Percentiles rank a stretch among this genome's conserved stretches.
Evolutionary conservation across 2,329 filamentous ascomycete genomes (phyloP).

Genomic region (Nemania sp.): DNA sequence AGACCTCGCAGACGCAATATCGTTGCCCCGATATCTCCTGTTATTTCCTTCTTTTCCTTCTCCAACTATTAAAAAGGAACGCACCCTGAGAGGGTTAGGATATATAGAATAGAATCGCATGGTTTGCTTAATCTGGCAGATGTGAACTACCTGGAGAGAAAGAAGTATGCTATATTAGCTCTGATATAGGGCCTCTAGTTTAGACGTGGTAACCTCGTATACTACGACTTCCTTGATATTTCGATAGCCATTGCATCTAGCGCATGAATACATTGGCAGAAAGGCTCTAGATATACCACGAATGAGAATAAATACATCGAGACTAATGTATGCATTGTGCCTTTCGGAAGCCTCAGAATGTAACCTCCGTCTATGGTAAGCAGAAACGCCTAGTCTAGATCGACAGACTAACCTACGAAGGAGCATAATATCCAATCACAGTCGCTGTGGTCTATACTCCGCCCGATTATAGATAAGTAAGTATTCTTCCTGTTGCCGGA

Average conservation of each 20-base stretch:
- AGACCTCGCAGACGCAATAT: not conserved
- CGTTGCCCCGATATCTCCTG: not conserved
- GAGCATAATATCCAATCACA: not conserved
- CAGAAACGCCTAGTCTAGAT: not conserved
- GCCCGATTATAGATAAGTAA: not conserved
- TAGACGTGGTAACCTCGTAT: not conserved
- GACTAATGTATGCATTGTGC: not conserved
- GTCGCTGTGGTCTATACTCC: not conserved
- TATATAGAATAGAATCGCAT: not conserved
- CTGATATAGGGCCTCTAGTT: not conserved
- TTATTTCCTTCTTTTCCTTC: not conserved
- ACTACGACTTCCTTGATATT: too few relatives aligned
- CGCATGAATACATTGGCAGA: not conserved
- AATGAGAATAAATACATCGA: not conserved
- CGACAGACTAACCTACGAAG: not conserved
- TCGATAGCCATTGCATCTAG: not conserved
- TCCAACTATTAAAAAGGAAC: not conserved
- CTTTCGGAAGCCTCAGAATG: not conserved
- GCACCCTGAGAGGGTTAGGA: not conserved
- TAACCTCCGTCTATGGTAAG: not conserved
- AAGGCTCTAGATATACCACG: not conserved
- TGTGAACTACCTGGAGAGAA: not conserved
- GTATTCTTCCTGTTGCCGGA: too few relatives aligned
- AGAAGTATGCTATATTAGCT: not conserved
- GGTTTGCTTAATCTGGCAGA: not conserved